Evolutionary conservation across 345 rosid genomes (phyloP), one percentile per base, ranked within the genome.

Genomic region (Noccaea caerulescens): DNA sequence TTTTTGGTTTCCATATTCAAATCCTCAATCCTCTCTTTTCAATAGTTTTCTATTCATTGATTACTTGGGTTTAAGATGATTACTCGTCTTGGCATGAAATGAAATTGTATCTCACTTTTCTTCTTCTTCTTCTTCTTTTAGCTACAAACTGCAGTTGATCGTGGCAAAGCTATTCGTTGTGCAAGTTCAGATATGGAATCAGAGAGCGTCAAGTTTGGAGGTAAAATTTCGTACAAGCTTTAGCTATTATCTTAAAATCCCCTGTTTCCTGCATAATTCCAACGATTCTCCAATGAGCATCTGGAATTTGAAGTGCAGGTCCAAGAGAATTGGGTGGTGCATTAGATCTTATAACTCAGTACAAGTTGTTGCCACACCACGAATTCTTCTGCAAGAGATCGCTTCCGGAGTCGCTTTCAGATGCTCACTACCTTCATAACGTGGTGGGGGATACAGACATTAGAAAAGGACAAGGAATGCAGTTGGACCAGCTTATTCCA

Each of bases 381-480:
- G 93, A 87, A 4, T 85, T 81, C 60, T 92, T 92, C 75, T 89
- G 97, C 84, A 87, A 88, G 88, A 83, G 84, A 73, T 76, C 89
- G 16, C 92, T 90, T 68, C 98, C 95, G 1, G 61, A 84, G 76
- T 92, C 92, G 63, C 79, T 92, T 51, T 74, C 92, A 32, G 92
- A 87, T 58, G 82, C 92, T 66, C 88, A 82, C 73, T 89, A 92
- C 67, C 91, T 92, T 72, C 91, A 78, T 64, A 83, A 84, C 69
- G 83, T 88, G 57, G 94, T 86, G 64, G 94, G 96, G 11, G 96
- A 85, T 63, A 82, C 88, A 10, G 87, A 87, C 73, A 86, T 92
- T 70, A 82, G 90, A 55, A 89, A 89, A 66, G 96, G 96, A 52
- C 92, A 88, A 50, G 96, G 92, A 45, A 89, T 92, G 98, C 92